These are phyloP conservation scores for Hysterium pulicare DNA, from an alignment of 2,329 filamentous ascomycete genomes.

Conservation along the genomic window DNA sequence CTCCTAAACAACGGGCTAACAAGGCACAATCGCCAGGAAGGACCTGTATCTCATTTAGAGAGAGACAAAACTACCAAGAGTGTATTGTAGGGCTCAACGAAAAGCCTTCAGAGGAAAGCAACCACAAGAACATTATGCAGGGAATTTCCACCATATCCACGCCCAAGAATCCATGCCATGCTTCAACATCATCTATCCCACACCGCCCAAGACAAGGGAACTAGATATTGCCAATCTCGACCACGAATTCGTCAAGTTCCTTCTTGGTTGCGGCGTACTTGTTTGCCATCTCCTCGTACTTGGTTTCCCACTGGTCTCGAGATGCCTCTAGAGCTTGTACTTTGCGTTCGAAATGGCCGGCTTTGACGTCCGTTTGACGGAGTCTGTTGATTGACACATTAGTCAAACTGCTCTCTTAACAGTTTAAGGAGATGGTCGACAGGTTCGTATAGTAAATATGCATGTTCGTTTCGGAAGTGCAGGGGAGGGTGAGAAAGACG, in stretches of 20 bases:
- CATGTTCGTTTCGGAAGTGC: background rate
- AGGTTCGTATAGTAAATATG: background rate
- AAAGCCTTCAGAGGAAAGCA: constrained; percentile 1
- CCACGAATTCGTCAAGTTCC: constrained; percentile 86
- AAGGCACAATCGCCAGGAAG: constrained; percentile 5
- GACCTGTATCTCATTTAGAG: constrained; percentile 1
- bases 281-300: constrained; percentile 97
- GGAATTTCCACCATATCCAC: constrained; percentile 5
- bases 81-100: constrained; percentile 1
- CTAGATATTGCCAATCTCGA: constrained; percentile 92
- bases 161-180: constrained; percentile 12
- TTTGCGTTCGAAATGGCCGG: constrained; percentile 98
- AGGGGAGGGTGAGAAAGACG: constrained; percentile 40
- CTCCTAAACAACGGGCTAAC: constrained; percentile 1
- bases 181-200: constrained; percentile 24
- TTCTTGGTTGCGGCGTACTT: constrained; percentile 82
- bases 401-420: too few species aligned
- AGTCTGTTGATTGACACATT: constrained; percentile 57
- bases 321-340: constrained; percentile 92
- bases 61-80: background rate
- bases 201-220: constrained; percentile 29
- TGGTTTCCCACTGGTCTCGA: constrained; percentile 91
- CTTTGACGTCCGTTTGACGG: constrained; percentile 98
- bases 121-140: constrained; percentile 4
- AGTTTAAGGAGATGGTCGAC: background rate